These are phyloP conservation scores for Euphorbia tirucalli DNA, from an alignment of 345 rosid genomes.

Conservation along the genomic window DNA sequence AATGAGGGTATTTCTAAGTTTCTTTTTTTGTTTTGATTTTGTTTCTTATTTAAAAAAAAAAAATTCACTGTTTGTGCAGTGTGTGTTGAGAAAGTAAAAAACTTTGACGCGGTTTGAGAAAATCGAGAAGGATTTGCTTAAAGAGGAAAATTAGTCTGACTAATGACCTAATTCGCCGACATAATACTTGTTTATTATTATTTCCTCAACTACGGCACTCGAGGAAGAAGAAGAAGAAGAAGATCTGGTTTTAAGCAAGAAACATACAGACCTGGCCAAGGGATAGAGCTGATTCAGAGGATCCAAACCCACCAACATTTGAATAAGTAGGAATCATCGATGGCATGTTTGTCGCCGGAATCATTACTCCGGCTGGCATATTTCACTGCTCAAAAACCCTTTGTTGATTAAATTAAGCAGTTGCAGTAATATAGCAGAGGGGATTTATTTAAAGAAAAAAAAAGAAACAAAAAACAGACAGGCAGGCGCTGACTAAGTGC, in stretches of 20 bases:
- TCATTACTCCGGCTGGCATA: slow-evolving; percentile 62
- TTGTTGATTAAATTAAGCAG: neutral
- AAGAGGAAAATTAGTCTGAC: slow-evolving; percentile 23
- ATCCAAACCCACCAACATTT: slow-evolving; percentile 42
- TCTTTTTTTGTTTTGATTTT: neutral
- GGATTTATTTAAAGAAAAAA: neutral
- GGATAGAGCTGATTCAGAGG: slow-evolving; percentile 45
- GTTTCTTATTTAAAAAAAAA: neutral
- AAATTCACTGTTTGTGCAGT: slow-evolving; percentile 6
- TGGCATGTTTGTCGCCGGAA: slow-evolving; percentile 59
- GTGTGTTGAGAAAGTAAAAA: too few species aligned
- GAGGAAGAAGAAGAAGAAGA: slow-evolving; percentile 1
- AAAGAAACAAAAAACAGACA: neutral
- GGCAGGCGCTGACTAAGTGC: slow-evolving; percentile 16
- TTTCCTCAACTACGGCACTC: slow-evolving; percentile 7
- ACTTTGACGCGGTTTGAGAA: slow-evolving; percentile 34
- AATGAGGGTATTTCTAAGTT: neutral
- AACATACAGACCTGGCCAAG: slow-evolving; percentile 47
- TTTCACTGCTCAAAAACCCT: slow-evolving; percentile 32
- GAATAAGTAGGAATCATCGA: slow-evolving; percentile 43
- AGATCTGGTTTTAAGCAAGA: neutral
- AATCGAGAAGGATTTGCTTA: slow-evolving; percentile 47
- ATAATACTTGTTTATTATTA: slow-evolving; percentile 1
- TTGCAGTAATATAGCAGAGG: too few species aligned
- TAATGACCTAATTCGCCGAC: slow-evolving; percentile 19